Evolutionary conservation across 192 early-diverging fungal species (phyloP), one percentile per base, ranked within the genome.

Genomic region (Coemansia sp.): DNA sequence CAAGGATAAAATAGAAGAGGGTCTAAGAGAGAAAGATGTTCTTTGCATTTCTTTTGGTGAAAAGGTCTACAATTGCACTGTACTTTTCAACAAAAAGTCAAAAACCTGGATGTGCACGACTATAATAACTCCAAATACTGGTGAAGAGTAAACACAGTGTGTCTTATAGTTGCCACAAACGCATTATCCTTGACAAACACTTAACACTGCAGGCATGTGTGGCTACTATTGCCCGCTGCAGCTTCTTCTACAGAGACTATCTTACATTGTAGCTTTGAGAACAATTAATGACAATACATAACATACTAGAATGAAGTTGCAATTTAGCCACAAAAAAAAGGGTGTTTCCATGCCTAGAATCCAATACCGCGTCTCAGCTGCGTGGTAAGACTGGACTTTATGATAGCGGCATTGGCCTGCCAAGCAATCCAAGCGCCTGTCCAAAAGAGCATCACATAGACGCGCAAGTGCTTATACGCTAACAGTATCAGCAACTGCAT

Each of bases 321-420:
- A n/a, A n/a, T n/a, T n/a, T n/a, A n/a, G n/a, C n/a, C n/a, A n/a
- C n/a, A n/a, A n/a, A n/a, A n/a, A n/a, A n/a, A n/a, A n/a, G n/a
- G n/a, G n/a, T n/a, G n/a, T n/a, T n/a, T n/a, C n/a, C n/a, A n/a
- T n/a, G n/a, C n/a, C 52, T 58, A 73, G 33, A 66, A 68, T 11
- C 62, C 33, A 8, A 79, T 61, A 6, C 78, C 78, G 25, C 72
- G 72, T 47, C 38, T 70, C 73, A 63, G 61, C 53, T 71, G 72
- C 12, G 36, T 3, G 3, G 61, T 60, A 11, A 81, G 69, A 56
- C 68, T 75, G 21, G 69, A 66, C 73, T 66, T 69, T 14, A 81
- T 75, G 20, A 75, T 43, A 0, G 78, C 78, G 0, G 73, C 73
- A 28, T 75, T 81, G 6, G 78, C 78, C 52, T 81, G 65, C 73